phyloP scores from a whole-genome alignment of 495 filamentous ascomycete genomes.

The Bacidia rubella region DNA sequence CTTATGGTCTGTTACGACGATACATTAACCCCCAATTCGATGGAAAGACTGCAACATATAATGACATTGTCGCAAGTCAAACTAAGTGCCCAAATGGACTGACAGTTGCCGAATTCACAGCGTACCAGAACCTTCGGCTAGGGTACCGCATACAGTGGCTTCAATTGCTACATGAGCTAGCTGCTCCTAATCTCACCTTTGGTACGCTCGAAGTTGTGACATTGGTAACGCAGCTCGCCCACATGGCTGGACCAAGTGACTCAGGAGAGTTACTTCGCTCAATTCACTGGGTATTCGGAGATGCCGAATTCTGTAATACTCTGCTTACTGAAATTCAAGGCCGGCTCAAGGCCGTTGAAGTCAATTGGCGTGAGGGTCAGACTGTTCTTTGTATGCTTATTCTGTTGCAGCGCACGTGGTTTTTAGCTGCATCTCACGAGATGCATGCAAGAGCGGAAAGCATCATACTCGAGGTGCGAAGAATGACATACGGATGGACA shows the following conservation, averaged over 20 bases:
- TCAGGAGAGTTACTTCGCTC: slow-evolving; percentile 23
- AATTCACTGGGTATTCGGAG: slow-evolving; percentile 32
- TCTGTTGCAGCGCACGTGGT: slow-evolving; percentile 6
- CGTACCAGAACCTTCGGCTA: slow-evolving; percentile 34
- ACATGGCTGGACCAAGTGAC: slow-evolving; percentile 33
- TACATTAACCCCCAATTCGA: slow-evolving; percentile 13
- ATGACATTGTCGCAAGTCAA: slow-evolving; percentile 42
- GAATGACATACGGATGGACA: slow-evolving; percentile 31
- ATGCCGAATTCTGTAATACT: slow-evolving; percentile 30
- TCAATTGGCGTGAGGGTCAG: slow-evolving; percentile 39
- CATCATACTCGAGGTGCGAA: slow-evolving; percentile 18
- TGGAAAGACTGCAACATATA: slow-evolving; percentile 34
- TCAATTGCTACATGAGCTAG: slow-evolving; percentile 36
- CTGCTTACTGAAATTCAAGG: slow-evolving; percentile 29
- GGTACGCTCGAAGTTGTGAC: slow-evolving; percentile 30
- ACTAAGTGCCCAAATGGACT: slow-evolving; percentile 32
- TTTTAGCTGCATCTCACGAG: not conserved
- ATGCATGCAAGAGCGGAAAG: not conserved
- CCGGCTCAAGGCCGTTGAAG: slow-evolving; percentile 27
- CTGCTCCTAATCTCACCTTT: slow-evolving; percentile 40
- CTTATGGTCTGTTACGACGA: slow-evolving; percentile 13
- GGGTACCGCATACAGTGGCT: slow-evolving; percentile 35
- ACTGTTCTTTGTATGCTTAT: slow-evolving; percentile 7
- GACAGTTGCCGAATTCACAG: slow-evolving; percentile 35
- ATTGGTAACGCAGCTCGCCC: slow-evolving; percentile 27